Percentiles rank a stretch among this genome's conserved stretches.
These are phyloP conservation scores for Cardiospermum halicacabum DNA, from an alignment of 345 rosid genomes.

Conservation along the genomic window DNA sequence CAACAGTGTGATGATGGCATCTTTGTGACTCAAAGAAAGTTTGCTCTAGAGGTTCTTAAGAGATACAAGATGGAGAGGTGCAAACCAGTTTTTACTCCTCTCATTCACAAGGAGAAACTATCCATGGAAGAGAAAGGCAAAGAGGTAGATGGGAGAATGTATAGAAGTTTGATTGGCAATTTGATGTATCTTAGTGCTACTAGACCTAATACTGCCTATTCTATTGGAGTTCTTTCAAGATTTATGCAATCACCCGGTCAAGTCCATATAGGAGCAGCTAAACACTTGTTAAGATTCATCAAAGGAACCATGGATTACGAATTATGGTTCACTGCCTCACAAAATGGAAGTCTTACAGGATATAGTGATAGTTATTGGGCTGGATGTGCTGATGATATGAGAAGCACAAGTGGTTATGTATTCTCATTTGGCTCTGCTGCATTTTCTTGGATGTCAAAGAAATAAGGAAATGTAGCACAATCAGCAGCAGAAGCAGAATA, in stretches of 20 bases:
- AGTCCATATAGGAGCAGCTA: neutral
- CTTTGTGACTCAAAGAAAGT: neutral
- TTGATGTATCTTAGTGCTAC: neutral
- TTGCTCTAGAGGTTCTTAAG: neutral
- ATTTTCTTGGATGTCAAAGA: too few species aligned
- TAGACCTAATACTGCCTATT: neutral
- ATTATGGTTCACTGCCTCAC: neutral
- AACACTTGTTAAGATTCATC: neutral
- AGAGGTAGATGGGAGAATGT: neutral
- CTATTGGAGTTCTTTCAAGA: neutral
- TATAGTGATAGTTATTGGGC: neutral
- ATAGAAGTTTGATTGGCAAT: neutral
- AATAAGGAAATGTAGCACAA: neutral
- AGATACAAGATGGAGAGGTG: neutral
- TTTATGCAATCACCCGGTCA: conserved; percentile 2
- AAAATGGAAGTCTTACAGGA: too few species aligned
- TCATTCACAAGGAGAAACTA: neutral
- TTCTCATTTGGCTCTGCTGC: neutral
- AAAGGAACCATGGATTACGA: neutral
- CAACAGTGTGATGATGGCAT: neutral
- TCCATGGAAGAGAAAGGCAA: neutral
- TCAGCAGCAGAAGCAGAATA: neutral
- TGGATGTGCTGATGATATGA: neutral
- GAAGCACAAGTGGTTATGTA: too few species aligned
- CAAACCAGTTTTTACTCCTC: neutral